Percentiles rank a stretch among this genome's conserved stretches.
Evolutionary conservation across 768 basidiomycete genomes (phyloP).

Genomic region (Phylloporus sp.): DNA sequence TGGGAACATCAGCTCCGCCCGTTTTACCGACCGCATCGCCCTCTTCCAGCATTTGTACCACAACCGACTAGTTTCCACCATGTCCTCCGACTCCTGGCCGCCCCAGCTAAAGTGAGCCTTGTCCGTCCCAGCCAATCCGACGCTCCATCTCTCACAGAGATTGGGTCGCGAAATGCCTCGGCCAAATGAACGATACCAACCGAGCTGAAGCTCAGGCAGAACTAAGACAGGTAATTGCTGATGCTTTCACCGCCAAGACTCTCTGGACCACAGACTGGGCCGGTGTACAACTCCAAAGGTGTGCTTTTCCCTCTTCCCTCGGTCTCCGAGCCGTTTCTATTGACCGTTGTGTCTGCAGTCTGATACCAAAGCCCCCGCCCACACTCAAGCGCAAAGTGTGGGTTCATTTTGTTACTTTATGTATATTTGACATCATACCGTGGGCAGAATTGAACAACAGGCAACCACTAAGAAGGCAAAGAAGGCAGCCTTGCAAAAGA

Average conservation of each 20-base stretch:
- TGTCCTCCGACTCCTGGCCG: constrained; percentile 81
- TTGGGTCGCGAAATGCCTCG: constrained; percentile 93
- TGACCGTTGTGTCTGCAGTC: constrained; percentile 35
- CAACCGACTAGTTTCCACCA: constrained; percentile 25
- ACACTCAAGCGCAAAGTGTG: constrained; percentile 71
- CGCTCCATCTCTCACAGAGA: constrained; percentile 49
- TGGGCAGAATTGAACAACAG: constrained; percentile 36
- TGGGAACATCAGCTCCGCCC: background rate
- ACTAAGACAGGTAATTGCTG: constrained; percentile 94
- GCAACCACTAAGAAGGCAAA: constrained; percentile 59
- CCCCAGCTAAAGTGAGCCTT: constrained; percentile 66
- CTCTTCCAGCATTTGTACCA: background rate
- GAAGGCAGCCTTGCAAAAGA: constrained; percentile 45
- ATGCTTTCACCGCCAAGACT: constrained; percentile 78
- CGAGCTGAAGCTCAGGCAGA: constrained; percentile 87
- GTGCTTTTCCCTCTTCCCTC: constrained; percentile 1
- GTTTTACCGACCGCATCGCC: constrained; percentile 8
- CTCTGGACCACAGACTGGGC: constrained; percentile 96
- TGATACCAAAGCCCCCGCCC: constrained; percentile 57
- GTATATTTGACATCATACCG: constrained; percentile 6
- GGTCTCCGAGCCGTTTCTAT: constrained; percentile 13
- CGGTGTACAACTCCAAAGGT: constrained; percentile 85
- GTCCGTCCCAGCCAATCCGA: background rate
- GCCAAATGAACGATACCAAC: constrained; percentile 87
- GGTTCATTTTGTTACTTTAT: constrained; percentile 14